Conservation (phyloP, 345 rosid genomes). For the Turritis glabra region DNA sequence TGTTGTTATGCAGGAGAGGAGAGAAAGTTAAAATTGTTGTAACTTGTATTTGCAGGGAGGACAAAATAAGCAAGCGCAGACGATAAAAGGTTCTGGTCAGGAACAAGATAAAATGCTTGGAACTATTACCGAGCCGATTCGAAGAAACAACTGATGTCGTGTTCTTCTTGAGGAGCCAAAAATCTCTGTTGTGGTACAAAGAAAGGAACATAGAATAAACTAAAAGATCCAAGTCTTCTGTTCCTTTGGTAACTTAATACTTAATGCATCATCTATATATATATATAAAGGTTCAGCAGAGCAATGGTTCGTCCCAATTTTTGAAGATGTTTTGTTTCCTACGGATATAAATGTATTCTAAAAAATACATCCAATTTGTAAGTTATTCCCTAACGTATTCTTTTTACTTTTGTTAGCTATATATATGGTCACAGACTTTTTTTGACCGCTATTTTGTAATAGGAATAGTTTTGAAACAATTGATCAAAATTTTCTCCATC, state of each 20-base stretch:
- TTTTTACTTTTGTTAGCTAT: neutral
- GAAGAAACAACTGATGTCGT: slow-evolving; percentile 19
- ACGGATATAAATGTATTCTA: neutral
- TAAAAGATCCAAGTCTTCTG: neutral
- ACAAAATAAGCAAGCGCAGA: slow-evolving; percentile 34
- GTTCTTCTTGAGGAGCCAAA: slow-evolving; percentile 5
- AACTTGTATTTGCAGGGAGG: slow-evolving; percentile 28
- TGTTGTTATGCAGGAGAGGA: neutral
- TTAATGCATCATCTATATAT: neutral
- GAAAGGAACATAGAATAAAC: slow-evolving; percentile 13
- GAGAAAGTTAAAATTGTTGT: neutral
- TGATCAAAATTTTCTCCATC: neutral
- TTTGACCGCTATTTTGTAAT: neutral
- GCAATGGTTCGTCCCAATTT: slow-evolving; percentile 9
- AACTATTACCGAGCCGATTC: slow-evolving; percentile 20
- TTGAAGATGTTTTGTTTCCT: slow-evolving; percentile 11
- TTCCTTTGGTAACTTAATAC: neutral
- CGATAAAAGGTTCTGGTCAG: slow-evolving; percentile 16
- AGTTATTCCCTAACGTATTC: neutral
- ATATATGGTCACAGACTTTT: neutral
- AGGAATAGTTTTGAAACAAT: neutral
- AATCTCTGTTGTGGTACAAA: slow-evolving; percentile 1
- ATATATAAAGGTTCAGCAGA: neutral
- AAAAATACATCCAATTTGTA: neutral
- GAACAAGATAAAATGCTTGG: slow-evolving; percentile 35